Evolutionary conservation across 2,329 filamentous ascomycete genomes (phyloP).

Genomic region (Sporothrix inflata): DNA sequence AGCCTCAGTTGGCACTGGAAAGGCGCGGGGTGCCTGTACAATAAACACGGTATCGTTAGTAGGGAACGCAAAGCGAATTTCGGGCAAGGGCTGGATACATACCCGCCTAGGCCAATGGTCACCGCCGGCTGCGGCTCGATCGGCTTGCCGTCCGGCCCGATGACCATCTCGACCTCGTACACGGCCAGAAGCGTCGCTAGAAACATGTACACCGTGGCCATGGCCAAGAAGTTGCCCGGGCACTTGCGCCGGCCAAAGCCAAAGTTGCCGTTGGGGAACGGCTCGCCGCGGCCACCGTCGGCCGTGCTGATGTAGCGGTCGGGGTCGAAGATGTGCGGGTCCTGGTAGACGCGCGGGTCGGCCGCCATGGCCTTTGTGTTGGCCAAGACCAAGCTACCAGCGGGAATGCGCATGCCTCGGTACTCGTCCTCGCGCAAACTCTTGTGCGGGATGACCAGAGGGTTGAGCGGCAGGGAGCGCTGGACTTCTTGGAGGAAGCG

Average conservation of each 20-base stretch:
- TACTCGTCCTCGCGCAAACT: conserved; percentile 60
- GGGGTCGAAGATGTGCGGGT: conserved; percentile 51
- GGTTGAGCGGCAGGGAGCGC: conserved; percentile 51
- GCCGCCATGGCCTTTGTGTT: conserved; percentile 52
- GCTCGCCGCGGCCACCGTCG: conserved; percentile 44
- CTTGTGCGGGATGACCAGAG: conserved; percentile 58
- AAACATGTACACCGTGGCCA: conserved; percentile 48
- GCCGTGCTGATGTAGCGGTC: conserved; percentile 44
- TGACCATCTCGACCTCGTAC: conserved; percentile 33
- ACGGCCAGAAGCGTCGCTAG: conserved; percentile 46
- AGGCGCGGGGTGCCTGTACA: conserved; percentile 33
- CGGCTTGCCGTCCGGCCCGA: conserved; percentile 32
- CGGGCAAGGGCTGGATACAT: not conserved
- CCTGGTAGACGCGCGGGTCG: conserved; percentile 46
- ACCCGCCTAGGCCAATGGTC: conserved; percentile 35
- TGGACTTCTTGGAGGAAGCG: conserved; percentile 52
- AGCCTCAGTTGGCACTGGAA: conserved; percentile 33
- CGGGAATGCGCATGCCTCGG: conserved; percentile 59
- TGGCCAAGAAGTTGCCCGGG: conserved; percentile 55
- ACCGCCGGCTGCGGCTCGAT: conserved; percentile 34
- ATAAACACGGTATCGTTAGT: not conserved
- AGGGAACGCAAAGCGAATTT: not conserved
- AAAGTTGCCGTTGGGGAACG: conserved; percentile 52
- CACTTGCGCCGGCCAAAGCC: conserved; percentile 58
- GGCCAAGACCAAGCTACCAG: conserved; percentile 51